Conservation (phyloP, 495 filamentous ascomycete species). For the Aspergillus conjunctus region DNA sequence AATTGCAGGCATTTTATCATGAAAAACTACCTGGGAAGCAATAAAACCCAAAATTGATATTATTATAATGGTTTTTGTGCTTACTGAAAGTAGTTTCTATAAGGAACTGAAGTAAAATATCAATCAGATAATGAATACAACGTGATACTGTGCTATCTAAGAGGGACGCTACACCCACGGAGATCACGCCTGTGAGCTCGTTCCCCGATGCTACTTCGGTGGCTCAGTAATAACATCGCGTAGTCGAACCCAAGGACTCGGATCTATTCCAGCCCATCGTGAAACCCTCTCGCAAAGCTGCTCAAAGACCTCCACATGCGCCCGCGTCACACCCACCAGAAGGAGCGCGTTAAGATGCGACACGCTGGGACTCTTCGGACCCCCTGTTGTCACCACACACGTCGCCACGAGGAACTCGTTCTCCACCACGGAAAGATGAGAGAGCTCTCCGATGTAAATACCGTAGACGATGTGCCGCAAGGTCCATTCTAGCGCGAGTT, state of each 20-base stretch:
- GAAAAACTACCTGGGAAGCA: slow-evolving; percentile 2
- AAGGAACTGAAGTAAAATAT: not conserved
- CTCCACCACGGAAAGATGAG: not conserved
- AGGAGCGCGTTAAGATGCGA: not conserved
- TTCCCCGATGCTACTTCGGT: not conserved
- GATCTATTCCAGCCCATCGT: not conserved
- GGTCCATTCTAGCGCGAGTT: not conserved
- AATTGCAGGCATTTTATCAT: not conserved
- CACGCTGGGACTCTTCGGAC: not conserved
- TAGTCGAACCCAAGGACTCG: not conserved
- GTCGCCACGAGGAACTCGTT: not conserved
- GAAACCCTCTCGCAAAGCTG: not conserved
- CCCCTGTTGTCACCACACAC: not conserved
- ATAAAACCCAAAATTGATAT: not conserved
- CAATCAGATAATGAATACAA: not conserved
- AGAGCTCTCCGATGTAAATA: not conserved
- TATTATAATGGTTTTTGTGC: too few species aligned
- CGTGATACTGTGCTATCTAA: not conserved
- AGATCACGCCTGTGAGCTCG: too few species aligned
- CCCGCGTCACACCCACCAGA: not conserved
- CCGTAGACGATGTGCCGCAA: not conserved
- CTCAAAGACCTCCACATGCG: not conserved
- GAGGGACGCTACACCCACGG: too few species aligned
- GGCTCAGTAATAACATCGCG: not conserved
- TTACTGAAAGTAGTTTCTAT: not conserved